Base-by-base conservation (phyloP, 164 flowering plant species). In the Protea cynaroides region DNA sequence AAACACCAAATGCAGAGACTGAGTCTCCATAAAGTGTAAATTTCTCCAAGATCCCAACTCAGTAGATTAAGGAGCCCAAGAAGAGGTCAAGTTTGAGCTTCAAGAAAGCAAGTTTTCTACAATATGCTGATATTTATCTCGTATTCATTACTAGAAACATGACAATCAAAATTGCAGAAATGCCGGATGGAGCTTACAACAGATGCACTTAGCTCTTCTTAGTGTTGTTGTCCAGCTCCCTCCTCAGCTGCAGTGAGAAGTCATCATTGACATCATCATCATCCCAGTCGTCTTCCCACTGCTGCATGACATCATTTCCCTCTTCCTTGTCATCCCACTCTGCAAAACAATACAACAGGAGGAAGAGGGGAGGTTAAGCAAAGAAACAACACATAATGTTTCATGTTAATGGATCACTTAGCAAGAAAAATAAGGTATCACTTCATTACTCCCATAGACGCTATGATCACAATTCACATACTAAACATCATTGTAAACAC, bases 271-370 rank as follows among this genome's bases (percentile, higher is more conserved):
- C 86, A 68, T 86, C 89, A 65, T 86, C 89, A 64, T 86, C 92
- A 65, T 86, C 89, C 89, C 92, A 86, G 52, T 86, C 89, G 69
- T 86, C 92, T 73, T 86, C 92, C 92, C 92, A 86, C 64, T 83
- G 92, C 72, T 84, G 87, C 3, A 79, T 70, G 38, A 68, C 71
- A 44, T 81, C 88, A 50, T 76, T 80, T 14, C 81, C 82, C 62
- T 84, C 85, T 64, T 82, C 83, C 62, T 81, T 82, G 49, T 65
- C 79, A 34, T 84, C 85, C 87, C 88, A 82, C 44, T 82, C 84
- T 83, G 76, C 37, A 66, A 56, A 47, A n/a, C n/a, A 17, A 51
- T 19, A 40, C 25, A 51, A 11, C 9, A 49, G 49, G 22, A 36
- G 1, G 23, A 8, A 44, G 19, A 1, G 18, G 17, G 50, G 8